Evolutionary conservation across 371 early-diverging fungal species (phyloP).

Genomic region (Haplosporangium sp.): DNA sequence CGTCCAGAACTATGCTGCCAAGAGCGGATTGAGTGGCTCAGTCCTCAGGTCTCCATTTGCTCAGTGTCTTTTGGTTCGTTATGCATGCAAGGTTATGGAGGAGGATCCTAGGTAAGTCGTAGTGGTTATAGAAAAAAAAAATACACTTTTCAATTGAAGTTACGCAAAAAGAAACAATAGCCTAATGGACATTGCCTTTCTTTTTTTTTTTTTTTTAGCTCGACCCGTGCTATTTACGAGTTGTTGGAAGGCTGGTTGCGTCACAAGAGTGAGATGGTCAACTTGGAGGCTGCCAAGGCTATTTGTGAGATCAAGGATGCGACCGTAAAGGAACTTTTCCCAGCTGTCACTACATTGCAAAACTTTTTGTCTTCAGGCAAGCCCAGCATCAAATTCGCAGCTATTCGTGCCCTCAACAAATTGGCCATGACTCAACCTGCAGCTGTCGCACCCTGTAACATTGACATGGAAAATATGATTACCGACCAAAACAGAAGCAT

Average conservation of each 20-base stretch:
- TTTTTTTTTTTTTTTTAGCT: constrained; percentile 67
- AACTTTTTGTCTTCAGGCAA: constrained; percentile 93
- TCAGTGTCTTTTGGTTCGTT: constrained; percentile 93
- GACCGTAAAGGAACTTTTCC: constrained; percentile 87
- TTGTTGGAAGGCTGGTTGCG: constrained; percentile 91
- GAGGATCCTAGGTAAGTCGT: constrained; percentile 76
- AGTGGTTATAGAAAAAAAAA: neutral
- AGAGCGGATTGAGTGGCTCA: constrained; percentile 62
- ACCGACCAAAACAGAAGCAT: constrained; percentile 96
- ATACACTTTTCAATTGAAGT: too few species aligned
- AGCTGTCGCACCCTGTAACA: constrained; percentile 93
- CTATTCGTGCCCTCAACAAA: constrained; percentile 94
- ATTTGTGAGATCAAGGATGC: constrained; percentile 91
- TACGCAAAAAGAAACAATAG: too few species aligned
- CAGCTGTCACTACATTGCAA: constrained; percentile 93
- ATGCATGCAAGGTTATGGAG: constrained; percentile 94
- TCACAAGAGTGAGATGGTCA: constrained; percentile 97
- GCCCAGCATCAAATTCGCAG: constrained; percentile 94
- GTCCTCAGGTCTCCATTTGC: constrained; percentile 88
- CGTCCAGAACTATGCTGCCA: constrained; percentile 87
- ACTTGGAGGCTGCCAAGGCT: constrained; percentile 97
- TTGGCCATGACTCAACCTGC: constrained; percentile 90
- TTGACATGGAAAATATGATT: constrained; percentile 97
- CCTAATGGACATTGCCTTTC: neutral
- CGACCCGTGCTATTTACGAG: constrained; percentile 80